Percentiles rank a stretch among this genome's conserved stretches.
These are phyloP conservation scores for Neurospora terricola DNA, from an alignment of 495 filamentous ascomycete species.

Conservation along the genomic window DNA sequence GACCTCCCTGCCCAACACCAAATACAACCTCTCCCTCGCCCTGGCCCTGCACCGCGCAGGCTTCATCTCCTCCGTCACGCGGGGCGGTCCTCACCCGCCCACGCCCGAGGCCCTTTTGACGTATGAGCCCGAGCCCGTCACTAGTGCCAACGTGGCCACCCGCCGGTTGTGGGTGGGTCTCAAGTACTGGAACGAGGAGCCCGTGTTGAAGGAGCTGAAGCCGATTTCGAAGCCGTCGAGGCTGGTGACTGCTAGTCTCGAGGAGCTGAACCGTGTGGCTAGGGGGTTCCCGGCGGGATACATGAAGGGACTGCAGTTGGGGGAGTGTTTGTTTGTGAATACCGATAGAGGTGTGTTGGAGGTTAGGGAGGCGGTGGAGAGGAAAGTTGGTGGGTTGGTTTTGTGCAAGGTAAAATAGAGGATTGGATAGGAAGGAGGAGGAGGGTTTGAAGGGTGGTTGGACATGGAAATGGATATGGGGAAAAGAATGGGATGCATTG, in stretches of 20 bases:
- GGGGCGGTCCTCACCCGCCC: conserved; percentile 60
- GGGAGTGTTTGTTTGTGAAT: conserved; percentile 72
- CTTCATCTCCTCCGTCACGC: conserved; percentile 72
- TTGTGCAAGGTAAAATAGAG: conserved; percentile 58
- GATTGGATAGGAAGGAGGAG: conserved; percentile 3
- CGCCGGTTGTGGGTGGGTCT: conserved; percentile 83
- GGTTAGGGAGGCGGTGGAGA: conserved; percentile 74
- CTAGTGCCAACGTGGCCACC: conserved; percentile 64
- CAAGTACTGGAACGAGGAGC: conserved; percentile 86
- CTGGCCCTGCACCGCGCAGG: conserved; percentile 74
- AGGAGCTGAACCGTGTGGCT: conserved; percentile 50
- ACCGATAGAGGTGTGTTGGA: conserved; percentile 80
- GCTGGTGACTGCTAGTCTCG: conserved; percentile 52
- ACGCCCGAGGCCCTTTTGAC: conserved; percentile 37
- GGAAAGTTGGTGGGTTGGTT: conserved; percentile 73
- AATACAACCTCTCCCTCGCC: conserved; percentile 65
- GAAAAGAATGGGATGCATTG: background rate
- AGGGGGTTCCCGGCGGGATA: conserved; percentile 54
- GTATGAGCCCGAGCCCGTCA: conserved; percentile 49
- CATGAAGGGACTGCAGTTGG: conserved; percentile 65
- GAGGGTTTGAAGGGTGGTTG: conserved; percentile 2
- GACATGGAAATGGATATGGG: background rate
- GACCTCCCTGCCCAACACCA: conserved; percentile 75
- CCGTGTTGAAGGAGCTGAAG: conserved; percentile 62
- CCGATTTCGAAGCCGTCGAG: conserved; percentile 71